Conservation (phyloP, 2,329 filamentous ascomycete genomes). For the Penicillium sp. region DNA sequence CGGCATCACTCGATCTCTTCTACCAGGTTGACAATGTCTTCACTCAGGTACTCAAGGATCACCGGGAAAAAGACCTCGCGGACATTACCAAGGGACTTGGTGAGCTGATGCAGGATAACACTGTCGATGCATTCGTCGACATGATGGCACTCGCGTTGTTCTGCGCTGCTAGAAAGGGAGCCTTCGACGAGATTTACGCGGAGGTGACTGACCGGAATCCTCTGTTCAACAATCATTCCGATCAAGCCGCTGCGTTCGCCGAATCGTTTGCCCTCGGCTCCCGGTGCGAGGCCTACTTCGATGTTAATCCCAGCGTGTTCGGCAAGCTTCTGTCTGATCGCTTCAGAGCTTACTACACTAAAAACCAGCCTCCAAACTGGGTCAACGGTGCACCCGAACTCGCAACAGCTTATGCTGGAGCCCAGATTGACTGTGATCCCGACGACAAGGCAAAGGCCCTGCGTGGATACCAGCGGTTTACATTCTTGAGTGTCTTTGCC, state of each 20-base stretch:
- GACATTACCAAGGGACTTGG: conserved; percentile 38
- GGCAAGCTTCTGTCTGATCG: conserved; percentile 43
- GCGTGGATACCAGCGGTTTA: conserved; percentile 50
- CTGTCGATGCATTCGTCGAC: conserved; percentile 49
- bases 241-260: conserved; percentile 61
- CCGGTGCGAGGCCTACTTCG: conserved; percentile 60
- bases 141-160: conserved; percentile 56
- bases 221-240: conserved; percentile 56
- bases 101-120: conserved; percentile 27
- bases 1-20: conserved; percentile 38
- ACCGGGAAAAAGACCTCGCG: conserved; percentile 35
- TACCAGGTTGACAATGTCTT: conserved; percentile 32
- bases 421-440: conserved; percentile 51
- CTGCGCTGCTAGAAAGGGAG: conserved; percentile 53
- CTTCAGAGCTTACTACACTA: conserved; percentile 44
- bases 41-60: conserved; percentile 26
- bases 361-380: conserved; percentile 49
- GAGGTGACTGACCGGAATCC: conserved; percentile 61
- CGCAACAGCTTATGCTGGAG: conserved; percentile 50
- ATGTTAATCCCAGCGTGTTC: conserved; percentile 49
- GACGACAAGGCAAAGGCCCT: conserved; percentile 43
- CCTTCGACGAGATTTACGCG: conserved; percentile 59
- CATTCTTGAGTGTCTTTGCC: conserved; percentile 59
- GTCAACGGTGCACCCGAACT: conserved; percentile 48
- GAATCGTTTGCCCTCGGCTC: conserved; percentile 61